These are phyloP conservation scores for Pelargonium hybrid DNA, from an alignment of 441 rosid genomes.

Conservation along the genomic window DNA sequence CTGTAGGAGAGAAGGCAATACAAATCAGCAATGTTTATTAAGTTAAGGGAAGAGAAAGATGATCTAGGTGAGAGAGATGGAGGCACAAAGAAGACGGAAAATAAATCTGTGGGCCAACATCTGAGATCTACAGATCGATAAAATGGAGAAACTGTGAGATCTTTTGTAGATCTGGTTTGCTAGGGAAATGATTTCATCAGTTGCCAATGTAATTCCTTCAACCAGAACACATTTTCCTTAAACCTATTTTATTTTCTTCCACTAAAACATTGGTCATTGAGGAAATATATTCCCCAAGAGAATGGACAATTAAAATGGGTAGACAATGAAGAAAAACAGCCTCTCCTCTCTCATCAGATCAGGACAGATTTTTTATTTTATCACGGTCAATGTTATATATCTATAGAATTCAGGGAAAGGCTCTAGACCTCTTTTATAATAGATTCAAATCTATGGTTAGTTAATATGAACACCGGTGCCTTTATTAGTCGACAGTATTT, in stretches of 20 bases:
- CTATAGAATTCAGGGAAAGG: not conserved
- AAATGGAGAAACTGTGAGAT: too few species aligned
- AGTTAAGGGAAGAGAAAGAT: too few species aligned
- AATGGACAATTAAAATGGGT: not conserved
- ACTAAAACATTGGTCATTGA: not conserved
- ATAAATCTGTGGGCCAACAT: too few species aligned
- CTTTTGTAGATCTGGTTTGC: too few species aligned
- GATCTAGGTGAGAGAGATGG: too few species aligned
- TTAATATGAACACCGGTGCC: not conserved
- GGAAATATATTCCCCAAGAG: not conserved
- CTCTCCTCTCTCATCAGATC: not conserved
- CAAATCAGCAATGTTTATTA: too few species aligned
- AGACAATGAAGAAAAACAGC: not conserved
- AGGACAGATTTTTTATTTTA: not conserved
- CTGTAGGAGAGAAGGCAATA: too few species aligned
- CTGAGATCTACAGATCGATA: too few species aligned
- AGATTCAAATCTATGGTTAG: not conserved
- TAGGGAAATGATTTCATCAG: too few species aligned
- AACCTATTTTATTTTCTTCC: not conserved
- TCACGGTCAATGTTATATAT: not conserved
- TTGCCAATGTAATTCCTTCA: not conserved
- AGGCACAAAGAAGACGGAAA: too few species aligned
- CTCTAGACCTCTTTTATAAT: not conserved
- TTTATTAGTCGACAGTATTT: constrained; percentile 10
- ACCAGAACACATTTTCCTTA: not conserved